phyloP scores from a whole-genome alignment of 1,284 basidiomycete species.

The Marasmius oreades region DNA sequence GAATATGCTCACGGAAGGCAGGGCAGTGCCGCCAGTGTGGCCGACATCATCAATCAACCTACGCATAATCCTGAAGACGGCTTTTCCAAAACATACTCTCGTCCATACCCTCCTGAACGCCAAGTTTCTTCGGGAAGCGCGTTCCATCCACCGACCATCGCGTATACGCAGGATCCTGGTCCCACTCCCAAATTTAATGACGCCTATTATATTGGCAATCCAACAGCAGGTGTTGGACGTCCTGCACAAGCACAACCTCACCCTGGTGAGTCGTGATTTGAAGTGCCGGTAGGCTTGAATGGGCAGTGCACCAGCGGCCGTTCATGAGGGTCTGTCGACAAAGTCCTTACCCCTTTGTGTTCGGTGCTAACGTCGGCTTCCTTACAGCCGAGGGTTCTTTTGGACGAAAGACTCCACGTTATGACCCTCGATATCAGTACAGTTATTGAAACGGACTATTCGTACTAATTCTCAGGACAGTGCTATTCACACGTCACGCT shows the following conservation, averaged over 20 bases:
- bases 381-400: constrained; percentile 50
- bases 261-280: constrained; percentile 43
- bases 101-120: constrained; percentile 26
- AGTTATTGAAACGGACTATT: constrained; percentile 4
- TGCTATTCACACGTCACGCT: not conserved
- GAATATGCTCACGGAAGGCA: constrained; percentile 44
- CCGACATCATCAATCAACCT: constrained; percentile 51
- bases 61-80: constrained; percentile 42
- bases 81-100: constrained; percentile 25
- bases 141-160: constrained; percentile 27
- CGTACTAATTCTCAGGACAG: not conserved
- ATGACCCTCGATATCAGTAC: constrained; percentile 17
- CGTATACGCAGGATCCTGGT: constrained; percentile 40
- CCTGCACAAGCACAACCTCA: constrained; percentile 42
- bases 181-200: constrained; percentile 40
- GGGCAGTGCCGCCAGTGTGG: constrained; percentile 53
- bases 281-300: constrained; percentile 14
- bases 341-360: constrained; percentile 7
- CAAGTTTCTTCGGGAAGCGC: constrained; percentile 12
- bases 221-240: constrained; percentile 29
- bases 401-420: constrained; percentile 46
- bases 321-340: constrained; percentile 22
- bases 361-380: constrained; percentile 19
- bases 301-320: constrained; percentile 20
- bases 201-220: constrained; percentile 26